Conservation (phyloP, 176 grass and related monocot genomes). For the Carex cristatella region DNA sequence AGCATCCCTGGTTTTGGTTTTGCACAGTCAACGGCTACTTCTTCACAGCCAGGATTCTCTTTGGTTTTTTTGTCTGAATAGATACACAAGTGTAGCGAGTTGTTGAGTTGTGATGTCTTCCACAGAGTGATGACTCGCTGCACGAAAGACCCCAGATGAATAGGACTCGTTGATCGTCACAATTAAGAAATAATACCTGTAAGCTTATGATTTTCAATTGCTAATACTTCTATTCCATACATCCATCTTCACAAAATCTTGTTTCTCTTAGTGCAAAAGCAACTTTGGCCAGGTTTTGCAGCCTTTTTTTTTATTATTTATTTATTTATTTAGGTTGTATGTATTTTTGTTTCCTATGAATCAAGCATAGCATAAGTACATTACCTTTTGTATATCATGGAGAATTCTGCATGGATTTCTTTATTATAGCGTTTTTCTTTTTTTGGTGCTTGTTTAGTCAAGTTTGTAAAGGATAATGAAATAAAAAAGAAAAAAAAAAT, state of each 20-base stretch:
- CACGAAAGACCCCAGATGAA: neutral
- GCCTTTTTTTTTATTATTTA: no score
- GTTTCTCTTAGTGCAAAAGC: neutral
- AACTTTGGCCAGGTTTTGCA: neutral
- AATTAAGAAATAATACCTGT: neutral
- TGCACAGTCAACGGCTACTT: conserved; percentile 4
- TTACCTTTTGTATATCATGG: neutral
- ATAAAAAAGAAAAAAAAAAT: no score
- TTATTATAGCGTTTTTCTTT: no score
- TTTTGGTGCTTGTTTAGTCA: neutral
- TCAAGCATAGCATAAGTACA: neutral
- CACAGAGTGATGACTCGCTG: neutral
- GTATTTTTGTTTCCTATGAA: neutral
- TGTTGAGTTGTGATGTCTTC: neutral
- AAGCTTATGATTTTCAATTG: neutral
- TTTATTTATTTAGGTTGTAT: neutral
- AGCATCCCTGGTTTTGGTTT: conserved; percentile 1
- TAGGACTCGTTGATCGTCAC: neutral
- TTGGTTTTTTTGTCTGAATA: neutral
- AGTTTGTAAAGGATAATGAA: no score
- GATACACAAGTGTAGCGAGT: neutral
- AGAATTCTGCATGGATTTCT: neutral
- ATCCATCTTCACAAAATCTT: neutral
- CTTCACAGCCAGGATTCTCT: neutral
- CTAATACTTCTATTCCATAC: neutral